Conservation (phyloP, 2,329 filamentous ascomycete species). For the Fusarium piperis region DNA sequence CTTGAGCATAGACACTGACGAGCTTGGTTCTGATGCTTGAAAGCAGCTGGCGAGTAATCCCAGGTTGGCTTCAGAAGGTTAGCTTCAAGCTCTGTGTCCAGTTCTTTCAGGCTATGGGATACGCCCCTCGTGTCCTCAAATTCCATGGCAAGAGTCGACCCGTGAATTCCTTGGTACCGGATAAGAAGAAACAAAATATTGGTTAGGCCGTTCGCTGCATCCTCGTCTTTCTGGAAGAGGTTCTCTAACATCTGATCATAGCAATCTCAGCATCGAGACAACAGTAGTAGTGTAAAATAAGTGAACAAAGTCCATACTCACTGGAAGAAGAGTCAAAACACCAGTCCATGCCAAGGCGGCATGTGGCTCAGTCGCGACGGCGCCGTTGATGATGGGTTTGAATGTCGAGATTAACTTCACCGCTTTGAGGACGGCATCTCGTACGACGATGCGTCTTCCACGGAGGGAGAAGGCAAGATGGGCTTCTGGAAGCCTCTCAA, state of each 20-base stretch:
- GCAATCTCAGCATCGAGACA: background rate
- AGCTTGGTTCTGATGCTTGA: background rate
- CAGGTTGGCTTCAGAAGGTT: background rate
- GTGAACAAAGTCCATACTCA: background rate
- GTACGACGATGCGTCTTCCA: background rate
- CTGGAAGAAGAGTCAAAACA: constrained; percentile 1
- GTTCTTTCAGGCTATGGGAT: background rate
- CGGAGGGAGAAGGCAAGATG: background rate
- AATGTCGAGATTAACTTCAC: background rate
- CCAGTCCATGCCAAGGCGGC: constrained; percentile 16
- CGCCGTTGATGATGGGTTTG: constrained; percentile 2
- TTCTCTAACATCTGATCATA: background rate
- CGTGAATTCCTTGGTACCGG: constrained; percentile 3
- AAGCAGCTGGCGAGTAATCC: background rate
- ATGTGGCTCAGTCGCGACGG: constrained; percentile 5
- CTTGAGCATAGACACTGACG: background rate
- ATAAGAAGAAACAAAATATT: constrained; percentile 1
- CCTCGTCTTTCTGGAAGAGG: background rate
- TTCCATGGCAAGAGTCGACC: background rate
- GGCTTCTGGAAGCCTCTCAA: background rate
- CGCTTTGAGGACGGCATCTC: background rate
- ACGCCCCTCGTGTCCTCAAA: background rate
- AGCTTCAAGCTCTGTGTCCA: background rate
- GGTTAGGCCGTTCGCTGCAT: constrained; percentile 1
- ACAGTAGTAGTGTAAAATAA: background rate